Percentiles rank a stretch among this genome's conserved stretches.
Evolutionary conservation across 176 grass and related monocot genomes (phyloP).

Genomic region (Carex parvula): DNA sequence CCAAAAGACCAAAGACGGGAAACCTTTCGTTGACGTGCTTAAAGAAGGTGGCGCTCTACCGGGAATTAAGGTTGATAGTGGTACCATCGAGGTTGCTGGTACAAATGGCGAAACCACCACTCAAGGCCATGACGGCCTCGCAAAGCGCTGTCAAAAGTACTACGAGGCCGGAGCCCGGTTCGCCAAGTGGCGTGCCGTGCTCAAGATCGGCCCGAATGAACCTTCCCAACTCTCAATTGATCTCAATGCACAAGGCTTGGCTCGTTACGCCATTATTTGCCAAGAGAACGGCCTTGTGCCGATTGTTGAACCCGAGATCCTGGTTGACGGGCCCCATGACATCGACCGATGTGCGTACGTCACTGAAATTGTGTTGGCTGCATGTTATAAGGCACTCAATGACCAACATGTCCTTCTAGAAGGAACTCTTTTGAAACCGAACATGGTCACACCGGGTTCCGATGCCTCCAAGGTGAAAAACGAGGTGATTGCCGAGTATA

Average conservation of each 20-base stretch:
- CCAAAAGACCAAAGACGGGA: slow-evolving; percentile 31
- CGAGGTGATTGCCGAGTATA: slow-evolving; percentile 32
- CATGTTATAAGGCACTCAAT: slow-evolving; percentile 37
- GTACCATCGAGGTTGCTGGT: slow-evolving; percentile 32
- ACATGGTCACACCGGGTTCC: slow-evolving; percentile 39
- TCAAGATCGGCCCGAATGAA: slow-evolving; percentile 29
- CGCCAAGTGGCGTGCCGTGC: slow-evolving; percentile 38
- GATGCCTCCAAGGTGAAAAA: slow-evolving; percentile 14
- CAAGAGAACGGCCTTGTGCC: slow-evolving; percentile 35
- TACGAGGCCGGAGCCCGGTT: slow-evolving; percentile 35
- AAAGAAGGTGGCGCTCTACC: slow-evolving; percentile 3
- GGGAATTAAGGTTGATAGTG: slow-evolving; percentile 40
- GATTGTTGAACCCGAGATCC: slow-evolving; percentile 38
- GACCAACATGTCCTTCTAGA: slow-evolving; percentile 38
- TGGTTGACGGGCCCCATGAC: slow-evolving; percentile 31
- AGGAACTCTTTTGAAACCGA: slow-evolving; percentile 34
- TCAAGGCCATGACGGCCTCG: slow-evolving; percentile 32
- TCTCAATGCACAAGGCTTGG: slow-evolving; percentile 33
- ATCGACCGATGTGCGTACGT: slow-evolving; percentile 27
- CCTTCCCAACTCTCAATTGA: slow-evolving; percentile 35
- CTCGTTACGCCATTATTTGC: slow-evolving; percentile 39
- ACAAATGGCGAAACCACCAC: slow-evolving; percentile 38
- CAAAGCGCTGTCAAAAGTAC: slow-evolving; percentile 33
- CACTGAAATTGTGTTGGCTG: slow-evolving; percentile 28
- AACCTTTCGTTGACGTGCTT: slow-evolving; percentile 32